phyloP scores from a whole-genome alignment of 2,329 filamentous ascomycete species.

The Penicillium sp. region DNA sequence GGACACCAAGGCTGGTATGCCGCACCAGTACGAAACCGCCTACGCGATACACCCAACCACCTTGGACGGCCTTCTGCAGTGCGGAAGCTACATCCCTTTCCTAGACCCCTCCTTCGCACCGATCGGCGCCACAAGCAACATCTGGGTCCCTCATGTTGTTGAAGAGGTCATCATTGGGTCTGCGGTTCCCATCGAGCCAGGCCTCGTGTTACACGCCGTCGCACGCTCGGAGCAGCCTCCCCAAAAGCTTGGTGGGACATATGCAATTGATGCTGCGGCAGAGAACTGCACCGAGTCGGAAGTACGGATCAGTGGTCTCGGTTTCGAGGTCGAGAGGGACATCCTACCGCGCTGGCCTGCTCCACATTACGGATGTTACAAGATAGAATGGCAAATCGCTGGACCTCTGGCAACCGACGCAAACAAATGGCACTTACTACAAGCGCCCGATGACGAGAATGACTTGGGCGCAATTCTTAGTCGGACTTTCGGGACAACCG shows the following conservation, averaged over 20 bases:
- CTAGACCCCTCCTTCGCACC: slow-evolving; percentile 35
- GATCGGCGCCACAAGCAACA: slow-evolving; percentile 19
- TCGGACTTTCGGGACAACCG: neutral
- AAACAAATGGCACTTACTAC: neutral
- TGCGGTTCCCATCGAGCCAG: neutral
- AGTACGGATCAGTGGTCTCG: slow-evolving; percentile 3
- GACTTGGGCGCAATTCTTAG: neutral
- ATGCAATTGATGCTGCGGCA: neutral
- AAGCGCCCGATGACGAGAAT: neutral
- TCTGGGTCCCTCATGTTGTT: slow-evolving; percentile 2
- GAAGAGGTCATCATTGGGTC: neutral
- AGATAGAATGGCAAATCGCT: neutral
- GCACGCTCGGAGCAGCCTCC: neutral
- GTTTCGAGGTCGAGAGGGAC: neutral
- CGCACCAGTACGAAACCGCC: slow-evolving; percentile 45
- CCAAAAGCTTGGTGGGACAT: neutral
- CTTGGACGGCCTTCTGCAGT: slow-evolving; percentile 41
- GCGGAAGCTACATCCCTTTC: slow-evolving; percentile 6
- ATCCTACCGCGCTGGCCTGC: neutral
- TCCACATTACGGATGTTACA: neutral
- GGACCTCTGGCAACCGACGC: neutral
- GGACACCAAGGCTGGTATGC: slow-evolving; percentile 51
- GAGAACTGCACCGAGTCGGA: neutral
- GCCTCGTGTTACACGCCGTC: neutral
- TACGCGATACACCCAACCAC: slow-evolving; percentile 51